Evolutionary conservation across 2,329 filamentous ascomycete genomes (phyloP).

Genomic region (Aspergillus sojae): DNA sequence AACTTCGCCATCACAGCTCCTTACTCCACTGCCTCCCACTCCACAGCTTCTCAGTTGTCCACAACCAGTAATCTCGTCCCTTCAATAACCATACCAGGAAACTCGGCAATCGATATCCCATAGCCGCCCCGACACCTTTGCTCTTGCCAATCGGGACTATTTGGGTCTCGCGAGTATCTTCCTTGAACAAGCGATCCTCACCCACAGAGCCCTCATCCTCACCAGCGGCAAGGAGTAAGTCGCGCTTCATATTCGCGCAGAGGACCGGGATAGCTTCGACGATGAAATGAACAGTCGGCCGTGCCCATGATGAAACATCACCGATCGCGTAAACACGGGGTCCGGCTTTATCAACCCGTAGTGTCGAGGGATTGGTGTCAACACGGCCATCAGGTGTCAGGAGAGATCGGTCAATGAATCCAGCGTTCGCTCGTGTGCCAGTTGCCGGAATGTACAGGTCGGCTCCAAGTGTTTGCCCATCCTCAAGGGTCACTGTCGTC

Average conservation of each 20-base stretch:
- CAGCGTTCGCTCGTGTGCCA: slow-evolving; percentile 47
- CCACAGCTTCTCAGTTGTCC: slow-evolving; percentile 53
- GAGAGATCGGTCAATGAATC: slow-evolving; percentile 38
- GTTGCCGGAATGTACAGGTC: slow-evolving; percentile 55
- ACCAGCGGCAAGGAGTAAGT: slow-evolving; percentile 42
- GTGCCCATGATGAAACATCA: slow-evolving; percentile 46
- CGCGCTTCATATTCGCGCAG: slow-evolving; percentile 53
- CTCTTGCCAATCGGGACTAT: slow-evolving; percentile 51
- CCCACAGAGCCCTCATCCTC: slow-evolving; percentile 20
- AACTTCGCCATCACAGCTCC: slow-evolving; percentile 31
- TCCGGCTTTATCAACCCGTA: slow-evolving; percentile 43
- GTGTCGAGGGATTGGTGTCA: slow-evolving; percentile 38
- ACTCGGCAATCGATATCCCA: slow-evolving; percentile 49
- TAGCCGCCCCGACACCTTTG: slow-evolving; percentile 49
- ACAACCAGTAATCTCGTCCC: slow-evolving; percentile 56
- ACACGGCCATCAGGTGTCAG: slow-evolving; percentile 42
- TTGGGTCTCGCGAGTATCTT: slow-evolving; percentile 51
- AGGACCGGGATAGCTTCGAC: slow-evolving; percentile 47
- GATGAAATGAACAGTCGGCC: slow-evolving; percentile 49
- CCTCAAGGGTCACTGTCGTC: slow-evolving; percentile 42
- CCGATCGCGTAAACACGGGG: slow-evolving; percentile 51
- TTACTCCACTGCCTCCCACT: slow-evolving; percentile 56
- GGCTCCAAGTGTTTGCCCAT: slow-evolving; percentile 43
- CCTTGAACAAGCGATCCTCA: slow-evolving; percentile 40
- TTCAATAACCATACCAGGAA: slow-evolving; percentile 54